Conservation (phyloP, 176 grass and related monocot species). For the Elymus sibiricus region DNA sequence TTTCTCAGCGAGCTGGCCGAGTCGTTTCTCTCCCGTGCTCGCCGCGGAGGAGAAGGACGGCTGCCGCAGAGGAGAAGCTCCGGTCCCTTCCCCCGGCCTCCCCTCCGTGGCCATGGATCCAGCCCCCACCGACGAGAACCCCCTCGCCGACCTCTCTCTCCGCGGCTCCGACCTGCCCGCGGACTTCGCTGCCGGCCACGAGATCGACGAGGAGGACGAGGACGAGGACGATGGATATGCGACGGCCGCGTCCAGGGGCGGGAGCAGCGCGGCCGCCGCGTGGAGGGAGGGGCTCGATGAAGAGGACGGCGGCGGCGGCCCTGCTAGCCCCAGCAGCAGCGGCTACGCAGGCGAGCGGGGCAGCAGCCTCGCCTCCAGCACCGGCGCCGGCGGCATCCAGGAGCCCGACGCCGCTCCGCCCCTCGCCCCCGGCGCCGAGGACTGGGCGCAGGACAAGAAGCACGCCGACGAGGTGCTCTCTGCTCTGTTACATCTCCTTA, state of each 20-base stretch:
- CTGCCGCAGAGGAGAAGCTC: no score
- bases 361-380: slow-evolving; percentile 76
- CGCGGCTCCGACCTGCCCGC: slow-evolving; percentile 43
- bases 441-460: slow-evolving; percentile 62
- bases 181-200: slow-evolving; percentile 43
- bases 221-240: slow-evolving; percentile 38
- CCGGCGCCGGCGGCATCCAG: slow-evolving; percentile 42
- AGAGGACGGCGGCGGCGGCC: slow-evolving; percentile 34
- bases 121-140: neutral
- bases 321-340: slow-evolving; percentile 77
- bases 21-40: no score
- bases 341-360: slow-evolving; percentile 87
- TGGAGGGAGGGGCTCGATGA: slow-evolving; percentile 35
- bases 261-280: slow-evolving; percentile 17
- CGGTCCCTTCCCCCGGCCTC: no score
- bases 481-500: no score
- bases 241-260: slow-evolving; percentile 42
- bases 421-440: slow-evolving; percentile 3
- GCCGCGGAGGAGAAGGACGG: no score
- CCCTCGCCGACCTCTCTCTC: slow-evolving; percentile 34
- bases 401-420: slow-evolving; percentile 35
- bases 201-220: slow-evolving; percentile 34
- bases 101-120: slow-evolving; percentile 39
- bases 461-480: slow-evolving; percentile 48
- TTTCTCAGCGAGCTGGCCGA: no score